Evolutionary conservation across 495 filamentous ascomycete genomes (phyloP).

Genomic region (Tuber brumale): DNA sequence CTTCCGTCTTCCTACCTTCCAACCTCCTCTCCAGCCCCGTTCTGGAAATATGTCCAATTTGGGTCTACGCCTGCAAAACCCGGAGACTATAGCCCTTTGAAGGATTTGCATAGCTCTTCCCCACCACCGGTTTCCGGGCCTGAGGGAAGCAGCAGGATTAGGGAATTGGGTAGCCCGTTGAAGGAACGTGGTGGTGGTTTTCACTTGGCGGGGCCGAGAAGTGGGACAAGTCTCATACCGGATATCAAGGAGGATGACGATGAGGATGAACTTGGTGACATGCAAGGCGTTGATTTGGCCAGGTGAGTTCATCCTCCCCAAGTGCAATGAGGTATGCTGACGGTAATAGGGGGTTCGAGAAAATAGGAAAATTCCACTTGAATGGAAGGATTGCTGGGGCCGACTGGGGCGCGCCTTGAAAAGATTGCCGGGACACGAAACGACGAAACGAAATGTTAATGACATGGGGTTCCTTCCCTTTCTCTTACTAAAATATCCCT

Average conservation of each 20-base stretch:
- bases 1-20: conserved; percentile 92
- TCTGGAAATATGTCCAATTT: conserved; percentile 80
- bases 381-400: conserved; percentile 36
- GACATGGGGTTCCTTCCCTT: conserved; percentile 7
- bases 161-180: conserved; percentile 39
- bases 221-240: conserved; percentile 31
- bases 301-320: conserved; percentile 48
- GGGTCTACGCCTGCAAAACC: conserved; percentile 71
- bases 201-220: conserved; percentile 26
- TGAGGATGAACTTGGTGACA: conserved; percentile 51
- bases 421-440: not conserved
- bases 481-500: not conserved
- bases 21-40: conserved; percentile 90
- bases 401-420: conserved; percentile 33
- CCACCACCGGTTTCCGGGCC: conserved; percentile 48
- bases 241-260: conserved; percentile 42
- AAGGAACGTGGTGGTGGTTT: conserved; percentile 37
- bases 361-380: conserved; percentile 42
- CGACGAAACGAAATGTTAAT: conserved; percentile 17
- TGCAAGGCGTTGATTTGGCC: conserved; percentile 59
- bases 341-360: conserved; percentile 35
- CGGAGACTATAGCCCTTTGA: conserved; percentile 55
- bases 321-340: not conserved
- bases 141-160: conserved; percentile 54
- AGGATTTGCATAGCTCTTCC: conserved; percentile 50